Evolutionary conservation across 768 basidiomycete genomes (phyloP), one percentile per base, ranked within the genome.

Genomic region (Paxillus involutus): DNA sequence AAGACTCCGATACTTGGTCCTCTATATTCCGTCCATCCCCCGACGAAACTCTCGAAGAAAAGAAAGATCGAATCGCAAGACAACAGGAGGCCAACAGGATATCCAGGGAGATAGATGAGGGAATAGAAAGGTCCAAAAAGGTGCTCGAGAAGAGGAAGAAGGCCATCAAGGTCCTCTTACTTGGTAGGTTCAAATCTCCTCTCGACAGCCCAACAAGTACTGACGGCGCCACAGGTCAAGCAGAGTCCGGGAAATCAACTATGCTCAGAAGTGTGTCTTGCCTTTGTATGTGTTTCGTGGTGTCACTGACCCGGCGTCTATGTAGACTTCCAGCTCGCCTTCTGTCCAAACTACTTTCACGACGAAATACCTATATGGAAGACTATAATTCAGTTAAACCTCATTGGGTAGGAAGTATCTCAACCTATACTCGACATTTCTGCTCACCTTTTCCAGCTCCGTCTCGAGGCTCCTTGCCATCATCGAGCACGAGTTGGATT

Each of bases 261-360:
- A 62, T 69, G 64, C 60, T 69, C 41, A 54, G 69, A 54, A 71
- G 67, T 68, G 8, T 19, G 43, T 39, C 8, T 10, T 3, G 4
- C 3, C 2, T 26, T 3, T 17, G 6, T 19, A 2, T 8, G 6
- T 33, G 7, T 3, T 39, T 6, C 13, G 1, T 12, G 7, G 21
- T n/a, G 9, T 2, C 21, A 2, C 44, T 56, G 4, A 53, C 14
- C 10, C 4, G 33, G 1, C 5, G 29, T 13, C 35, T 13, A 2
- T 7, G 19, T 59, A 89, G 86, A 89, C 61, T 88, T 89, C 58
- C 85, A 87, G 63, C 64, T 89, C 8, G 77, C 81, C 0, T 86
- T 87, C 60, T 79, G 83, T 9, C 86, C 86, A 0, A 75, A 73
- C 24, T 78, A 81, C 51, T 88, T 88, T 52, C 77, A 79, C 42